Evolutionary conservation across 2,329 filamentous ascomycete species (phyloP), one percentile per base, ranked within the genome.

Genomic region (Botrytis porri): DNA sequence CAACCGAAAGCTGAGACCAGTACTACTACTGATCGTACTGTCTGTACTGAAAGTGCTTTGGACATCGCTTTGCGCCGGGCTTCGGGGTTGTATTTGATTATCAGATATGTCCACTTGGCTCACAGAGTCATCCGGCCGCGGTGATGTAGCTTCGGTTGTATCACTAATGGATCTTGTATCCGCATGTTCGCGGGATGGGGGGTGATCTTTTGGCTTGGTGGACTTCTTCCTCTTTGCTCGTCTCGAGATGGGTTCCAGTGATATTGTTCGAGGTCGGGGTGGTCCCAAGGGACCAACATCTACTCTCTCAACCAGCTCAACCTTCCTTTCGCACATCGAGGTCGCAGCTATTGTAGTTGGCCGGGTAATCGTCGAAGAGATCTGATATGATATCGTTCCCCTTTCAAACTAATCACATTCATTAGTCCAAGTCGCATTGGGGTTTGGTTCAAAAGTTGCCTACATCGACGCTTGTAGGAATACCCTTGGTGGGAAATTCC

Each of bases 381-480:
- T 88, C 84, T 95, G 90, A 83, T 98, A 99, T 32, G 92, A 92
- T 78, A 99, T 93, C 2, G 93, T 95, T 51, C 96, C 96, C 80
- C 95, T 90, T 83, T 98, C 96, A 82, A 99, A 99, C 94, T 98
- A 70, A 63, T 60, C 41, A 37, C 32, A 37, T n/a, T 29, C 45
- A 72, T 72, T 67, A 61, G 54, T 62, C 65, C 14, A 61, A 51
- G 70, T 63, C 60, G 69, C 69, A 71, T 65, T 29, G 60, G 60
- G 45, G 45, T 32, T 32, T 45, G n/a, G 8, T 32, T 32, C 59
- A 39, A 39, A 57, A 32, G 35, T 63, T 71, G 85, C 93, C 80
- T 87, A 98, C 95, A 83, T 97, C 95, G 80, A 99, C 95, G 81
- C 95, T 98, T 82, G 93, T 97, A n/a, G 93, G 93, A 73, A 96